Conservation (phyloP, 2,329 filamentous ascomycete genomes). For the Domatiomyces globalis region DNA sequence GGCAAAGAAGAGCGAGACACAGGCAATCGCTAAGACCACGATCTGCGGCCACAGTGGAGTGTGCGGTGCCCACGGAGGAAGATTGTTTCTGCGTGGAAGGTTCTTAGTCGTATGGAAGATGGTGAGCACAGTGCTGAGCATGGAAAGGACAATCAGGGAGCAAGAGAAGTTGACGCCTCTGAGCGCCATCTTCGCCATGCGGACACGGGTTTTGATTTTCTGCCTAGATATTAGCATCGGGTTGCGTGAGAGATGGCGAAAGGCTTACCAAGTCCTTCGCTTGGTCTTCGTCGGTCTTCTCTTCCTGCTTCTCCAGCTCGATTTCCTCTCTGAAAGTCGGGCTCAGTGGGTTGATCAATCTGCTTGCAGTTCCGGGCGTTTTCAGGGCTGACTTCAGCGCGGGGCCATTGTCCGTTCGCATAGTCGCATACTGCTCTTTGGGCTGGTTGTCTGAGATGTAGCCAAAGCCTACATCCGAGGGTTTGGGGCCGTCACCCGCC, state of each 20-base stretch:
- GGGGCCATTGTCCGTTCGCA: constrained; percentile 9
- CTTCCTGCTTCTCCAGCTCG: constrained; percentile 70
- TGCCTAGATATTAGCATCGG: constrained; percentile 34
- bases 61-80: constrained; percentile 68
- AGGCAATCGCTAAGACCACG: constrained; percentile 62
- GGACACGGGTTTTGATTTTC: constrained; percentile 85
- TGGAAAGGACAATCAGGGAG: constrained; percentile 81
- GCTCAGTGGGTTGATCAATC: constrained; percentile 66
- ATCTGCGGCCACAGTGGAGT: constrained; percentile 85
- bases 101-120: constrained; percentile 81
- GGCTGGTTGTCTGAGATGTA: constrained; percentile 55
- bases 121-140: constrained; percentile 73
- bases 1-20: constrained; percentile 65
- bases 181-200: constrained; percentile 89
- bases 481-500: constrained; percentile 41
- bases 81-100: constrained; percentile 60
- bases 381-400: constrained; percentile 84
- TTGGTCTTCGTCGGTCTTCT: constrained; percentile 70
- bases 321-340: constrained; percentile 87
- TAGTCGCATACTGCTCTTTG: constrained; percentile 40
- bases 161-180: constrained; percentile 94
- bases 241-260: background rate
- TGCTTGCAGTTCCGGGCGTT: constrained; percentile 66
- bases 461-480: constrained; percentile 82
- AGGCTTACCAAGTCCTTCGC: constrained; percentile 67